These are phyloP conservation scores for Annulohypoxylon maeteangense DNA, from an alignment of 495 filamentous ascomycete genomes.

Conservation along the genomic window DNA sequence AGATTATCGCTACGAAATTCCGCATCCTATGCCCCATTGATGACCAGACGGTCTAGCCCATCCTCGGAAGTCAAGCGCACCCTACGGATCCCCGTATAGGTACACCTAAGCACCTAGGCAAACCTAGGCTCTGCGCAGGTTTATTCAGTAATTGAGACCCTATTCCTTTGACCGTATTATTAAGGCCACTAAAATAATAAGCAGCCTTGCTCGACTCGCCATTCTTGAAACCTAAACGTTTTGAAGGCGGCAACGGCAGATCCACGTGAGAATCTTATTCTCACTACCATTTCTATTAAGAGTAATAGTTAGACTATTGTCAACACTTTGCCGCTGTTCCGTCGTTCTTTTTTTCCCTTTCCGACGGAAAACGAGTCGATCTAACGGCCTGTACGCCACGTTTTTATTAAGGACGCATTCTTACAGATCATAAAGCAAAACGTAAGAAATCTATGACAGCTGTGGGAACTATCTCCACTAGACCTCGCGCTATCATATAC, in stretches of 20 bases:
- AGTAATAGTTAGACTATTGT: slow-evolving; percentile 11
- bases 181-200: slow-evolving; percentile 32
- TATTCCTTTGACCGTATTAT: slow-evolving; percentile 23
- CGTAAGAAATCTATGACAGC: slow-evolving; percentile 17
- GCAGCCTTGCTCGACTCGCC: slow-evolving; percentile 21
- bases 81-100: slow-evolving; percentile 10
- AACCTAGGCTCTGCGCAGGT: neutral
- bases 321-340: neutral
- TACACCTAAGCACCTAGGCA: neutral
- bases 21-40: slow-evolving; percentile 3
- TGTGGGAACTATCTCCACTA: slow-evolving; percentile 40
- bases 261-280: slow-evolving; percentile 42
- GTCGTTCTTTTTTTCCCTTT: slow-evolving; percentile 10
- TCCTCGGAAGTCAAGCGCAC: slow-evolving; percentile 4
- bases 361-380: slow-evolving; percentile 11
- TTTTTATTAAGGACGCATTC: slow-evolving; percentile 1
- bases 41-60: slow-evolving; percentile 29
- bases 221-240: slow-evolving; percentile 19
- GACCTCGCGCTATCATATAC: slow-evolving; percentile 30
- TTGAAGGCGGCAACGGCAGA: slow-evolving; percentile 19
- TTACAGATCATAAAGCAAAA: slow-evolving; percentile 14
- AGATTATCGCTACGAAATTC: slow-evolving; percentile 21
- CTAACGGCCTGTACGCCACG: slow-evolving; percentile 15
- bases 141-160: neutral
- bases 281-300: slow-evolving; percentile 22